phyloP scores from a whole-genome alignment of 1,284 basidiomycete genomes.

The Cryptococcus neoformans region DNA sequence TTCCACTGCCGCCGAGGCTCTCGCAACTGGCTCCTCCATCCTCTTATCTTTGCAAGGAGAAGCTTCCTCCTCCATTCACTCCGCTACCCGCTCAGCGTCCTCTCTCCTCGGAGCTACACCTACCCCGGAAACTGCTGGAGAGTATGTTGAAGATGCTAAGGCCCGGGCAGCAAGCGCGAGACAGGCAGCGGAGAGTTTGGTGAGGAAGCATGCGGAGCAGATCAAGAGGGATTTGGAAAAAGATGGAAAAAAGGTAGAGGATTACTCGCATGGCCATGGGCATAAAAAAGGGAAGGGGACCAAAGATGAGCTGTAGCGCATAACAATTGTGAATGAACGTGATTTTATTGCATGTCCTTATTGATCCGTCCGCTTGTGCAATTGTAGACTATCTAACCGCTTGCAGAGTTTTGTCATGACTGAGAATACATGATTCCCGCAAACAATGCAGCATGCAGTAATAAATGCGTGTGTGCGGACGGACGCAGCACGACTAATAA shows the following conservation, averaged over 20 bases:
- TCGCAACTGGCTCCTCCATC: conserved; percentile 17
- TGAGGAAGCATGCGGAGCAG: conserved; percentile 12
- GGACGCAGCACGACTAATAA: too few species aligned
- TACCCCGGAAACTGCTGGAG: conserved; percentile 16
- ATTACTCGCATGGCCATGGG: conserved; percentile 11
- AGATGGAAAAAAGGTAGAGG: conserved; percentile 7
- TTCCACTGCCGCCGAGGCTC: conserved; percentile 15
- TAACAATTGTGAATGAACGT: too few species aligned
- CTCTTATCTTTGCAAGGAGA: conserved; percentile 20
- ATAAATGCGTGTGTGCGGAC: too few species aligned
- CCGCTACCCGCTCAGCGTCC: conserved; percentile 16
- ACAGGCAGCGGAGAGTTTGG: conserved; percentile 13
- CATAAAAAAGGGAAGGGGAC: conserved; percentile 6
- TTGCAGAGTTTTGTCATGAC: too few species aligned
- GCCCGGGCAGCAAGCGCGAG: conserved; percentile 7
- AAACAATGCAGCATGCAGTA: too few species aligned
- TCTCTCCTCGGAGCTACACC: conserved; percentile 16
- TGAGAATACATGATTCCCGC: too few species aligned
- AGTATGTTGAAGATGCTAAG: conserved; percentile 10
- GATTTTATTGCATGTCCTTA: too few species aligned
- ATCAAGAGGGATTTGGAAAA: conserved; percentile 10
- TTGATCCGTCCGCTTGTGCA: too few species aligned
- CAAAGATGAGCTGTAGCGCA: conserved; percentile 5
- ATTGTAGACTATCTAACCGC: too few species aligned
- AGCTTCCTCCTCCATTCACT: conserved; percentile 8